These are phyloP conservation scores for Microdochium paspali DNA, from an alignment of 2,329 filamentous ascomycete genomes.

Conservation along the genomic window DNA sequence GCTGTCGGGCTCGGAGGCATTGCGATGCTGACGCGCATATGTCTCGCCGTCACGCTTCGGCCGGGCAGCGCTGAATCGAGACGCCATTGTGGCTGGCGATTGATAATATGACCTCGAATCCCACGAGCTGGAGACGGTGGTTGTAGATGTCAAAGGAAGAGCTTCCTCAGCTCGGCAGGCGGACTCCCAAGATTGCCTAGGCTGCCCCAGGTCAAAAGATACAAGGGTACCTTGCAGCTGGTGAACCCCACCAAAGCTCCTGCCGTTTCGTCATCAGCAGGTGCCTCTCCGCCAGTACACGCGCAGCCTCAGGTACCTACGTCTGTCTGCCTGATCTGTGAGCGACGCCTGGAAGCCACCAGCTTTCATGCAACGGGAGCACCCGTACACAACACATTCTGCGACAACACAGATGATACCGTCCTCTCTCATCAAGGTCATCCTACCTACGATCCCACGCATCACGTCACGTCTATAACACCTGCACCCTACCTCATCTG, in stretches of 20 bases:
- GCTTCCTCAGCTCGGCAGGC: slow-evolving; percentile 1
- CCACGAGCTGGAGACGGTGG: slow-evolving; percentile 1
- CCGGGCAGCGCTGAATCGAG: slow-evolving; percentile 55
- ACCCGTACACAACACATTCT: too few species aligned
- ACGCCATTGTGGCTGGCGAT: slow-evolving; percentile 33
- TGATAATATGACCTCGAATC: not conserved
- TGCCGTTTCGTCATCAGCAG: slow-evolving; percentile 4
- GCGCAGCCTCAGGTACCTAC: not conserved
- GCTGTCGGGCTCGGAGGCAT: slow-evolving; percentile 36
- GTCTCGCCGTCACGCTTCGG: slow-evolving; percentile 78
- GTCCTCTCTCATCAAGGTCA: too few species aligned
- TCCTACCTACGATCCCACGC: too few species aligned
- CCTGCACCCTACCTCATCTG: too few species aligned
- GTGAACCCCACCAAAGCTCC: not conserved
- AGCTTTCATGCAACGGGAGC: too few species aligned
- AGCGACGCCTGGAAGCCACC: too few species aligned
- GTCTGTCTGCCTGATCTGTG: not conserved
- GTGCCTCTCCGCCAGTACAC: slow-evolving; percentile 2
- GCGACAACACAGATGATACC: too few species aligned
- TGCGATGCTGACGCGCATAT: slow-evolving; percentile 66
- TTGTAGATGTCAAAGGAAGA: slow-evolving; percentile 1
- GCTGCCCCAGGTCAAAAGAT: slow-evolving; percentile 6
- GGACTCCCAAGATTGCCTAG: not conserved
- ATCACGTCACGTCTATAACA: too few species aligned
- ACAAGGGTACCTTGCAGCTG: not conserved